A percentile compares a stretch with the other conserved stretches of the same genome.
Conservation (phyloP, 78 protist genomes). For the Protostelium mycophagum region DNA sequence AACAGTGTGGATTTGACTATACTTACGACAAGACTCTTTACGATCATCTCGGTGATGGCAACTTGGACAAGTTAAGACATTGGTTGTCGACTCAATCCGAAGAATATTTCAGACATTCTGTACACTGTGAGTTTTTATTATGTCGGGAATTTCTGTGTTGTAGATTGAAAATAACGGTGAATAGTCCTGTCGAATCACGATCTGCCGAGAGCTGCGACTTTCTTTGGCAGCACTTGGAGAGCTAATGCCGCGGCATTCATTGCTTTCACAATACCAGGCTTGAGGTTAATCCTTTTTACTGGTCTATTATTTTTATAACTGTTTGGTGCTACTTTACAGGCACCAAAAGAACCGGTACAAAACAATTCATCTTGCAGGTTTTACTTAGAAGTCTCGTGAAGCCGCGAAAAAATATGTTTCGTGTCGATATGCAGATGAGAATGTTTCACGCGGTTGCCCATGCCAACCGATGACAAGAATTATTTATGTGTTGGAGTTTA, state of each 20-base stretch:
- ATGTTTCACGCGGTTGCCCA: too few species aligned
- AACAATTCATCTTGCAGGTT: background rate
- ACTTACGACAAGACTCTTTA: conserved; percentile 82
- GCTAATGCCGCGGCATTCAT: conserved; percentile 81
- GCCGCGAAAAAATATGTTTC: too few species aligned
- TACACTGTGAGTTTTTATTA: conserved; percentile 19
- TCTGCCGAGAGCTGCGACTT: conserved; percentile 64
- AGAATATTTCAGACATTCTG: conserved; percentile 22
- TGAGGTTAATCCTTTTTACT: conserved; percentile 19
- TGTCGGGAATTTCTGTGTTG: too few species aligned
- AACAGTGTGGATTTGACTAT: conserved; percentile 78
- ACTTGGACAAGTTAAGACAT: conserved; percentile 26
- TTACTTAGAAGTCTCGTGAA: too few species aligned
- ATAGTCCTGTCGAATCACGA: conserved; percentile 77
- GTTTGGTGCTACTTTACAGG: too few species aligned
- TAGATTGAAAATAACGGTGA: background rate
- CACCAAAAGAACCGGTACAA: conserved; percentile 53
- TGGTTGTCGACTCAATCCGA: conserved; percentile 39
- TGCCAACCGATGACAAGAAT: too few species aligned
- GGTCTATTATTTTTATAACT: too few species aligned
- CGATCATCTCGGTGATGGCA: conserved; percentile 54
- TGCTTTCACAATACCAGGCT: conserved; percentile 77
- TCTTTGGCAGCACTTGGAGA: conserved; percentile 63
- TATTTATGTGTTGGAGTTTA: too few species aligned
- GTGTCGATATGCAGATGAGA: too few species aligned